Conservation (phyloP, 371 early-diverging fungal species). For the Racocetra persica region DNA sequence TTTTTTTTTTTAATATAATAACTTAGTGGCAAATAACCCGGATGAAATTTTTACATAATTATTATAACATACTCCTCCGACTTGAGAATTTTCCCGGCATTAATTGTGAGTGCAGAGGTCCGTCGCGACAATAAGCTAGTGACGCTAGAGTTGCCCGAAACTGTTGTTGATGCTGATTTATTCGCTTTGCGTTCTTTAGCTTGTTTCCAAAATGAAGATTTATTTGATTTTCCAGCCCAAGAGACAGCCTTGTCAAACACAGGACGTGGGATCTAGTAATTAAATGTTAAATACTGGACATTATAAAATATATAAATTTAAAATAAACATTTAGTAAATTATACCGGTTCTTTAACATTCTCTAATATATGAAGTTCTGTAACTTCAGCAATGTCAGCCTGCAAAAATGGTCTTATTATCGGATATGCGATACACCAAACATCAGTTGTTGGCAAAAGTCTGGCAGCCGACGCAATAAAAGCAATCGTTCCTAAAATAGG, state of each 20-base stretch:
- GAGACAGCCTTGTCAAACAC: conserved; percentile 67
- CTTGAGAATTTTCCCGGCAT: conserved; percentile 48
- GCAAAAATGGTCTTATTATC: conserved; percentile 72
- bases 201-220: conserved; percentile 64
- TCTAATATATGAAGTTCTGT: conserved; percentile 66
- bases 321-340: conserved; percentile 32
- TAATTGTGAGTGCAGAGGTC: conserved; percentile 44
- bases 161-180: conserved; percentile 43
- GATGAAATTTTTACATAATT: too few species aligned
- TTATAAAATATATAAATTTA: conserved; percentile 27
- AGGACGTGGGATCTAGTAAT: conserved; percentile 56
- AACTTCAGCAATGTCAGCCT: conserved; percentile 71
- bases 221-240: conserved; percentile 68
- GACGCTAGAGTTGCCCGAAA: conserved; percentile 42
- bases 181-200: conserved; percentile 54
- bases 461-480: conserved; percentile 73
- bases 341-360: conserved; percentile 74
- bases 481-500: conserved; percentile 67
- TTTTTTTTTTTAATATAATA: background rate
- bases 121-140: conserved; percentile 46
- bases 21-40: background rate
- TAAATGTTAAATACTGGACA: background rate
- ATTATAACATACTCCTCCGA: conserved; percentile 66
- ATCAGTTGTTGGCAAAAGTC: conserved; percentile 74
- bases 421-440: conserved; percentile 84